Base-by-base conservation (phyloP, 208 protist genomes). In the Tritrichomonas foetus region DNA sequence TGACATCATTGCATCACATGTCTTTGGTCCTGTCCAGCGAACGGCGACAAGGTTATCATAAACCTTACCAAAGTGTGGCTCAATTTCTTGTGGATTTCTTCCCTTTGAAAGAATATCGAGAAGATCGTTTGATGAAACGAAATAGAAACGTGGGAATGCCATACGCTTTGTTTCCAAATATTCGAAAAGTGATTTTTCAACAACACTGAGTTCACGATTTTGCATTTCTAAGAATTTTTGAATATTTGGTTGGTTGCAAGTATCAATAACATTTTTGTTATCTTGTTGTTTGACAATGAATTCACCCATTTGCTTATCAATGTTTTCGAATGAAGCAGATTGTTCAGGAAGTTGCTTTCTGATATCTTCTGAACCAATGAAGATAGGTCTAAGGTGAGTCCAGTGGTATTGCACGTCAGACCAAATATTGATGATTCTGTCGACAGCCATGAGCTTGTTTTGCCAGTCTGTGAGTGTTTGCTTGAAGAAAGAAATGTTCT, bases 291-390 rank as follows among this genome's bases (percentile, higher is more conserved):
- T 50, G 14, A 74, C 47, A 33, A 93, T 64, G 20, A 93, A 93
- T 25, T 93, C 55, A 25, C 30, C 44, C 89, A 64, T 72, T 64
- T 64, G 33, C 36, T 93, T 44, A 93, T 93, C 57, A 94, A 94
- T 75, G 25, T 49, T 69, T 55, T 66, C 47, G 57, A 89, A 93
- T 94, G 98, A 97, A 94, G 97, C 98, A 11, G 97, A 94, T 93
- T 98, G 98, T 94, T 99, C 97, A 2, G 98, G 98, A 61, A 99
- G 97, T 97, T 99, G 98, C 93, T 97, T 96, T 66, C 97, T 97
- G 92, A 99, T 99, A 95, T 99, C 98, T 55, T 97, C 97, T 41
- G 98, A 99, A 13, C 98, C 96, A 55, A 99, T 98, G 95, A 99
- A 99, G 94, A 99, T 99, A 57, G 97, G 97, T 95, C 98, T 98